These are phyloP conservation scores for Pichia paraexigua DNA, from an alignment of 805 yeast species.

Conservation along the genomic window DNA sequence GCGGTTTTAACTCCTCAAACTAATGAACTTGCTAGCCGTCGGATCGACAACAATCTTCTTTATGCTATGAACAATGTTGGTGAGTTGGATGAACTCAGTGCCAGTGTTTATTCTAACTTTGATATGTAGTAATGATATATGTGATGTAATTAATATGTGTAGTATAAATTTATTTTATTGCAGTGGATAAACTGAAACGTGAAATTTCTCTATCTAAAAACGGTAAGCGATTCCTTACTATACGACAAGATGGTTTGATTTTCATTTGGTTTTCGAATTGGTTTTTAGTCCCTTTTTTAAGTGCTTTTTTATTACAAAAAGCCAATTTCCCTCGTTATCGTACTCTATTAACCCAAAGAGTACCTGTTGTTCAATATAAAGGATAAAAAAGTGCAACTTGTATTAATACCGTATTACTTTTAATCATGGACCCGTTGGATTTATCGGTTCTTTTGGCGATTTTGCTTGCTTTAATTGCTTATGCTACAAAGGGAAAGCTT, in stretches of 20 bases:
- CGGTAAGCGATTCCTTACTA: not conserved
- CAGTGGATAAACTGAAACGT: not conserved
- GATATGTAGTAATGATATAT: slow-evolving; percentile 11
- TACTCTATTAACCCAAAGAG: too few relatives aligned
- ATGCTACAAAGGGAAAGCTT: slow-evolving; percentile 54
- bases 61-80: slow-evolving; percentile 40
- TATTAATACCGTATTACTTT: not conserved
- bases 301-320: not conserved
- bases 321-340: not conserved
- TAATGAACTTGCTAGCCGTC: slow-evolving; percentile 26
- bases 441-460: slow-evolving; percentile 57
- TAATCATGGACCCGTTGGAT: slow-evolving; percentile 66
- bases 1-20: slow-evolving; percentile 66
- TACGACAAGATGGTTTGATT: not conserved
- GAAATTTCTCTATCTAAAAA: not conserved
- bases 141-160: not conserved
- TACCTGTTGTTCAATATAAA: not conserved
- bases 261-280: not conserved
- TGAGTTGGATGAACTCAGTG: slow-evolving; percentile 80
- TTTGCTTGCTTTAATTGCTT: slow-evolving; percentile 56
- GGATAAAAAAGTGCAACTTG: not conserved
- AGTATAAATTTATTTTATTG: too few relatives aligned
- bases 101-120: slow-evolving; percentile 81
- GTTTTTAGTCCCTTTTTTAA: not conserved
- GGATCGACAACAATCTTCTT: slow-evolving; percentile 26